Conservation (phyloP, 495 filamentous ascomycete genomes). For the Clavariopsis aquatica region DNA sequence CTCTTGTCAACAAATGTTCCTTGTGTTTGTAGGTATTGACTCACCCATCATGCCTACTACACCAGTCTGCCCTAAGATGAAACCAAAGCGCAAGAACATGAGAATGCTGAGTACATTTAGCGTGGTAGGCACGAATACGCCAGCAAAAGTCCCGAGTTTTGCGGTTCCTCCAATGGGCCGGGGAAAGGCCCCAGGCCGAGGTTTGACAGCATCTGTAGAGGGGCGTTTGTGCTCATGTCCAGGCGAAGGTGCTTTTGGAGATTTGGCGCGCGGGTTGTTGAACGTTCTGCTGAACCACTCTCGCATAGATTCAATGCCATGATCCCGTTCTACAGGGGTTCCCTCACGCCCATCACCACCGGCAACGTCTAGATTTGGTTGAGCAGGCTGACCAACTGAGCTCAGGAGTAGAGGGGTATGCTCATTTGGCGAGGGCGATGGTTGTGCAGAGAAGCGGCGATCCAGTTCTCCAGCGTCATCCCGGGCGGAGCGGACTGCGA, state of each 20-base stretch:
- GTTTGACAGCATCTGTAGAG: constrained; percentile 33
- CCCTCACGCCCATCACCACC: neutral
- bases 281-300: constrained; percentile 29
- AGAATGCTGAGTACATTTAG: constrained; percentile 90
- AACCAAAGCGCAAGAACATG: constrained; percentile 85
- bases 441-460: constrained; percentile 40
- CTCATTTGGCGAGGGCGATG: constrained; percentile 30
- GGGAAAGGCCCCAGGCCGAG: constrained; percentile 47
- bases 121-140: constrained; percentile 83
- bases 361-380: neutral
- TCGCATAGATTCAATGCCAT: constrained; percentile 11
- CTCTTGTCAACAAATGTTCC: constrained; percentile 9
- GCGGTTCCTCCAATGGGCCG: constrained; percentile 53
- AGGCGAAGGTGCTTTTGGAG: constrained; percentile 19
- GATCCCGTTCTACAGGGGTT: neutral
- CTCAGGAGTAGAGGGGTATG: constrained; percentile 27
- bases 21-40: constrained; percentile 13
- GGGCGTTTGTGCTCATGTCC: constrained; percentile 33
- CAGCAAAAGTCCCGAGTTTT: constrained; percentile 74
- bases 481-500: constrained; percentile 56
- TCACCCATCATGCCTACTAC: constrained; percentile 78
- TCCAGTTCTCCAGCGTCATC: constrained; percentile 57
- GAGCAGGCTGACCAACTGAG: constrained; percentile 1
- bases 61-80: constrained; percentile 76
- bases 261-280: neutral